Conservation (phyloP, 306 rosid genomes). For the Cicer judaicum region DNA sequence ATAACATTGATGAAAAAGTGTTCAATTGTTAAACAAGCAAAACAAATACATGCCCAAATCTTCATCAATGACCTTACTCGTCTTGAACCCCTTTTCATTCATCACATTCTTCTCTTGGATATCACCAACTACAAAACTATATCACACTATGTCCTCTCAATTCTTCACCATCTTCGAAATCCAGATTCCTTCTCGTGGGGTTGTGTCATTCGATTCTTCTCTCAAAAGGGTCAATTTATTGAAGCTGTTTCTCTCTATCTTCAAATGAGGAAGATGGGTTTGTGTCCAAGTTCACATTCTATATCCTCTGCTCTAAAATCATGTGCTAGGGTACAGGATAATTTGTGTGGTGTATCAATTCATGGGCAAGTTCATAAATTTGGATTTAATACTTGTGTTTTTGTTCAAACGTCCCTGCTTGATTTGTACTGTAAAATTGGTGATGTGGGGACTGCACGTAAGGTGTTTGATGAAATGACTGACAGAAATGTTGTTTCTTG, state of each 20-base stretch:
- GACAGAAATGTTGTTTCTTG: conserved; percentile 77
- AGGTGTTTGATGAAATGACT: conserved; percentile 68
- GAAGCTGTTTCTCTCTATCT: conserved; percentile 65
- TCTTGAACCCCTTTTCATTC: conserved; percentile 56
- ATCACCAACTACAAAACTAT: conserved; percentile 45
- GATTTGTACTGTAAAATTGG: conserved; percentile 67
- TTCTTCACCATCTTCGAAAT: conserved; percentile 54
- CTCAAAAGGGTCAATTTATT: conserved; percentile 63
- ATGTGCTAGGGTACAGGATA: conserved; percentile 56
- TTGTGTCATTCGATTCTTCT: conserved; percentile 70
- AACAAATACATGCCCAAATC: conserved; percentile 66
- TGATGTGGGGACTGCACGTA: conserved; percentile 54
- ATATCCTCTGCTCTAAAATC: conserved; percentile 74
- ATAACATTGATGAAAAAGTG: conserved; percentile 48
- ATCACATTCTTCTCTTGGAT: conserved; percentile 57
- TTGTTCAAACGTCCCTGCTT: conserved; percentile 71
- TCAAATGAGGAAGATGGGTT: conserved; percentile 64
- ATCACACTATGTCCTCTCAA: conserved; percentile 50
- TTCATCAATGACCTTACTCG: conserved; percentile 48
- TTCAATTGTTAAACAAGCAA: conserved; percentile 56
- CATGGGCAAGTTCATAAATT: conserved; percentile 67
- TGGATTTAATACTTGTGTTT: conserved; percentile 67
- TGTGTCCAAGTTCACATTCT: conserved; percentile 64
- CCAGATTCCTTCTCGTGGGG: conserved; percentile 77
- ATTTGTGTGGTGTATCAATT: conserved; percentile 54